Base-by-base conservation (phyloP, 1,284 basidiomycete genomes). In the Rugosomyces carneus region DNA sequence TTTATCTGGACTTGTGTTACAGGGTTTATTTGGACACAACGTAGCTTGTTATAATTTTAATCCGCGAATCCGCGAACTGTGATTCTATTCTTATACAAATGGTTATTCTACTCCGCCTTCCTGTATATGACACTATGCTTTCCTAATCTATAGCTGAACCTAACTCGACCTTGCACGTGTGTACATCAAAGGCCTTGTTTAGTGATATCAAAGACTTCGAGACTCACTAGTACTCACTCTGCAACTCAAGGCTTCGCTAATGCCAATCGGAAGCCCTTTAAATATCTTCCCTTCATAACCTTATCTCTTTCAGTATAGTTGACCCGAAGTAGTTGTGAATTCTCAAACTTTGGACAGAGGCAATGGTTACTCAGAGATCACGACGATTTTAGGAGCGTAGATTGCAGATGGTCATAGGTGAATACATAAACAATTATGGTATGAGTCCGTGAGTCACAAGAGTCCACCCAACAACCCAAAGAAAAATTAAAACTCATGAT, bases 381-480 rank as follows among this genome's bases (percentile, higher is more conserved):
- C n/a, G n/a, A n/a, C n/a, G n/a, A 29, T 29, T 9, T 29, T 10
- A 29, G 8, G 10, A 29, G 21, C 27, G 27, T 29, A 4, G 27
- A 29, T 29, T 29, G 13, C 3, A 9, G 9, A 5, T 13, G 13
- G 27, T 29, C 27, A 29, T 15, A 16, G 31, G 8, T 8, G n/a
- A 29, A n/a, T 34, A 34, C 31, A 34, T 34, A 34, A 34, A 34
- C 31, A 23, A 37, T 20, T 19, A 37, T 37, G 21, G 19, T 37
- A 20, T 13, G 21, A 50, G 43, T 48, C 44, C 43, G 26, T 35
- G 19, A 27, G 36, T 40, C 29, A 42, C 29, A 31, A 23, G 43
- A 45, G 26, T 45, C 42, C 42, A 43, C 41, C 48, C 48, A 31
- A 35, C 27, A 18, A 34, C 18, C 16, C 8, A 38, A 29, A 24